Evolutionary conservation across 2,329 filamentous ascomycete species (phyloP), one percentile per base, ranked within the genome.

Genomic region (Cladophialophora carrionii): DNA sequence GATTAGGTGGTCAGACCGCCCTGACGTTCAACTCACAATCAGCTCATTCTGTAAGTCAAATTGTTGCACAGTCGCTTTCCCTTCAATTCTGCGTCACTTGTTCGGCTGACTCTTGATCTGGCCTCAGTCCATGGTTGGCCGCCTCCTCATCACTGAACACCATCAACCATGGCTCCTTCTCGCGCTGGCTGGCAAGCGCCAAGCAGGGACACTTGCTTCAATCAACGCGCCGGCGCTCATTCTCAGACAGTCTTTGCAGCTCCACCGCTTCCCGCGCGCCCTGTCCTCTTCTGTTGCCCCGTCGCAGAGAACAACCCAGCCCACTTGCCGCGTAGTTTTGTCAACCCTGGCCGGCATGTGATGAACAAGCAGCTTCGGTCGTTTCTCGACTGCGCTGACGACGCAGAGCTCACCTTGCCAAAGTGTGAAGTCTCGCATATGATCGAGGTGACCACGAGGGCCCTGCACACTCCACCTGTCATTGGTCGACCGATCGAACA

Each of bases 391-490:
- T 67, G 67, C 53, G 67, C 67, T 10, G 67, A 69, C 24, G 56
- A 69, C 51, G 43, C 62, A 17, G 34, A 60, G 14, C 43, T 61
- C 31, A 63, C 58, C 29, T 67, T 67, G 34, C 24, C 52, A 4
- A 65, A 63, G 51, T 69, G 67, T 29, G 67, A 69, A 6, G 67
- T 69, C 8, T 69, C 67, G 17, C 67, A 69, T 52, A 67, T 69
- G 14, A 59, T 69, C 26, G 67, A 69, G 49, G 67, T 69, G 37
- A 69, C 67, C 26, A 65, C 64, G 3, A 54, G 67, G 53, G 56
- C 26, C 10, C 37, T 69, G n/a, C 58, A 64, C 6, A 65, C 64
- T 37, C 32, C 34, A 14, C 41, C 8, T 12, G 20, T 34, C 26
- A 17, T 26, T 29, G 41, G 59, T 46, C 52, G 54, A 29, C 32